Percentiles rank a stretch among this genome's conserved stretches.
phyloP scores from a whole-genome alignment of 2,329 filamentous ascomycete species.

The Chaetothyriales sp. region DNA sequence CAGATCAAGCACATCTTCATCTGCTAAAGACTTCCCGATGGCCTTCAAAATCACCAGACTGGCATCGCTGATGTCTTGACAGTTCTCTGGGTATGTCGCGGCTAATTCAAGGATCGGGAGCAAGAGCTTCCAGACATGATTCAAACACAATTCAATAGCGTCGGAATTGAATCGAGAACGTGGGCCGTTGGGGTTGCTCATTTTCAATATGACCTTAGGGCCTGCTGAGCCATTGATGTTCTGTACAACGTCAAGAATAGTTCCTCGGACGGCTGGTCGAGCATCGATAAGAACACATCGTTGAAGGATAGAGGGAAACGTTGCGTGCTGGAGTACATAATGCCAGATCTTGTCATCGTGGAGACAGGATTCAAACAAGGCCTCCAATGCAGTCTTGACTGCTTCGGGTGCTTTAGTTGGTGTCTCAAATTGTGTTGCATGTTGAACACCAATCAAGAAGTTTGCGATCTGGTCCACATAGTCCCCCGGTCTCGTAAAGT shows the following conservation, averaged over 20 bases:
- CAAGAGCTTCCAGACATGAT: slow-evolving; percentile 33
- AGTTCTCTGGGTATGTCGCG: slow-evolving; percentile 25
- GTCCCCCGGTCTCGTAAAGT: slow-evolving; percentile 21
- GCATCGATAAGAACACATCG: slow-evolving; percentile 24
- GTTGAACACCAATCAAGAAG: slow-evolving; percentile 1
- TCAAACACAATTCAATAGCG: slow-evolving; percentile 21
- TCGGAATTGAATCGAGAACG: slow-evolving; percentile 14
- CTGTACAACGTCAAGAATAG: slow-evolving; percentile 14
- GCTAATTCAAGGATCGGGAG: slow-evolving; percentile 28
- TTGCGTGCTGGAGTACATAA: slow-evolving; percentile 8
- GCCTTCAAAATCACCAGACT: slow-evolving; percentile 30
- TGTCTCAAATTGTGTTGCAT: neutral
- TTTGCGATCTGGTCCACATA: slow-evolving; percentile 11
- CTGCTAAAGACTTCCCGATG: slow-evolving; percentile 27
- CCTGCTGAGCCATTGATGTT: slow-evolving; percentile 12
- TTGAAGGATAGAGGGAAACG: slow-evolving; percentile 9
- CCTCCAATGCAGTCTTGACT: slow-evolving; percentile 25
- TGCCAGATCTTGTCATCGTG: slow-evolving; percentile 35
- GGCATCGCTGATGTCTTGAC: slow-evolving; percentile 35
- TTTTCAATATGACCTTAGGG: slow-evolving; percentile 12
- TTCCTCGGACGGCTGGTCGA: slow-evolving; percentile 11
- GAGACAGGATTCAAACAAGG: slow-evolving; percentile 36
- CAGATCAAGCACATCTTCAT: slow-evolving; percentile 28
- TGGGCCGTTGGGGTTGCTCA: slow-evolving; percentile 12
- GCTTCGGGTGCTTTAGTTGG: neutral